These are phyloP conservation scores for Purpureocillium lavendulum DNA, from an alignment of 2,329 filamentous ascomycete species.

Conservation along the genomic window DNA sequence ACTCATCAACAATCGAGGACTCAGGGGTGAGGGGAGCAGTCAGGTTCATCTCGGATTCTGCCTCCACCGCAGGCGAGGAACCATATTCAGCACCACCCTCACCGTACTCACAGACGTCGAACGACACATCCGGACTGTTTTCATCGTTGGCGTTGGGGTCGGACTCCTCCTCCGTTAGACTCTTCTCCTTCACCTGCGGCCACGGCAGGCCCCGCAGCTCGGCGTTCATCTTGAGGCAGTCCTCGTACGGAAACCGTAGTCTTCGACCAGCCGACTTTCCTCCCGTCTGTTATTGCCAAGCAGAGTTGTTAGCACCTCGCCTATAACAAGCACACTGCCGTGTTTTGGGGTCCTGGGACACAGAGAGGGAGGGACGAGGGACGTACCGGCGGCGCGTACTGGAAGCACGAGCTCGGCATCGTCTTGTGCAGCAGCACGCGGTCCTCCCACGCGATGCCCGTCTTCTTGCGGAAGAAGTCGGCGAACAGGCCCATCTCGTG, in stretches of 20 bases:
- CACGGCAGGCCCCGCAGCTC: conserved; percentile 18
- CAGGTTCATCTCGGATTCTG: too few relatives aligned
- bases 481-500: conserved; percentile 43
- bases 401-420: conserved; percentile 24
- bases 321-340: neutral
- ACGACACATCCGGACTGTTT: too few relatives aligned
- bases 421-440: conserved; percentile 29
- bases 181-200: conserved; percentile 9
- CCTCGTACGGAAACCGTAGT: conserved; percentile 21
- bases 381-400: conserved; percentile 40
- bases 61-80: too few relatives aligned
- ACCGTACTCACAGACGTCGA: too few relatives aligned
- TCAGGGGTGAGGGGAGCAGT: too few relatives aligned
- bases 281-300: conserved; percentile 14
- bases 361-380: neutral
- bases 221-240: conserved; percentile 25
- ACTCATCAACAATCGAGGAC: too few relatives aligned
- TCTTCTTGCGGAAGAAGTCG: conserved; percentile 48
- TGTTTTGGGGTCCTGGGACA: too few relatives aligned
- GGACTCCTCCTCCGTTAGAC: too few relatives aligned
- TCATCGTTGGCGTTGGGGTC: too few relatives aligned
- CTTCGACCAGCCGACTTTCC: conserved; percentile 29
- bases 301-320: neutral
- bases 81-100: too few relatives aligned
- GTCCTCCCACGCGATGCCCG: conserved; percentile 52